Percentiles rank a stretch among this genome's conserved stretches.
Conservation (phyloP, 148 eudicot genomes). For the Rhododendron simsii region DNA sequence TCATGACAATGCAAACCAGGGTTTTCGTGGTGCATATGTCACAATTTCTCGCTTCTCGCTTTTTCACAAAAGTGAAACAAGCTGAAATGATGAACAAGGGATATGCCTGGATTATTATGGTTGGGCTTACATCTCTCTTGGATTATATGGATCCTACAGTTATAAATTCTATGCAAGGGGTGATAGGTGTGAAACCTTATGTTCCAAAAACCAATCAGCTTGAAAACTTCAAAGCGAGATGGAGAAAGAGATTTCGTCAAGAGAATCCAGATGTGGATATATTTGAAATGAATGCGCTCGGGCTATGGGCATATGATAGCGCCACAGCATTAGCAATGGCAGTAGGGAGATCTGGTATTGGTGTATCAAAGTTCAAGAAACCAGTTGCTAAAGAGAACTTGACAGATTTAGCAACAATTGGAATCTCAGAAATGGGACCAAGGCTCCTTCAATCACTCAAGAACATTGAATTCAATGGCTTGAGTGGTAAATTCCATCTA, state of each 20-base stretch:
- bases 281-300: conserved; percentile 32
- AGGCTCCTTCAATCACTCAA: conserved; percentile 27
- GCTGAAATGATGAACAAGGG: conserved; percentile 63
- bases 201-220: conserved; percentile 32
- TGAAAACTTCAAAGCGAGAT: conserved; percentile 26
- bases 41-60: conserved; percentile 33
- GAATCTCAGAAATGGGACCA: conserved; percentile 43
- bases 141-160: conserved; percentile 26
- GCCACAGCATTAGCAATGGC: conserved; percentile 49
- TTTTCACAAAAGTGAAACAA: conserved; percentile 43
- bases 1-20: conserved; percentile 53
- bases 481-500: conserved; percentile 51
- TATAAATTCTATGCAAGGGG: conserved; percentile 57
- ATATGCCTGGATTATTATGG: conserved; percentile 69
- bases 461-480: conserved; percentile 37
- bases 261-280: conserved; percentile 34
- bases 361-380: conserved; percentile 19
- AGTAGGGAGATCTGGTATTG: conserved; percentile 23
- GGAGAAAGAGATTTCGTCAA: conserved; percentile 33
- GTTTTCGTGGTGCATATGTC: conserved; percentile 69
- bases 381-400: not conserved
- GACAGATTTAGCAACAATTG: conserved; percentile 37
- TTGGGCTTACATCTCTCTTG: conserved; percentile 38
- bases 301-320: conserved; percentile 65
- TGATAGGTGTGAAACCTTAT: conserved; percentile 55